phyloP scores from a whole-genome alignment of 768 basidiomycete genomes.

The Naganishia antarctica region DNA sequence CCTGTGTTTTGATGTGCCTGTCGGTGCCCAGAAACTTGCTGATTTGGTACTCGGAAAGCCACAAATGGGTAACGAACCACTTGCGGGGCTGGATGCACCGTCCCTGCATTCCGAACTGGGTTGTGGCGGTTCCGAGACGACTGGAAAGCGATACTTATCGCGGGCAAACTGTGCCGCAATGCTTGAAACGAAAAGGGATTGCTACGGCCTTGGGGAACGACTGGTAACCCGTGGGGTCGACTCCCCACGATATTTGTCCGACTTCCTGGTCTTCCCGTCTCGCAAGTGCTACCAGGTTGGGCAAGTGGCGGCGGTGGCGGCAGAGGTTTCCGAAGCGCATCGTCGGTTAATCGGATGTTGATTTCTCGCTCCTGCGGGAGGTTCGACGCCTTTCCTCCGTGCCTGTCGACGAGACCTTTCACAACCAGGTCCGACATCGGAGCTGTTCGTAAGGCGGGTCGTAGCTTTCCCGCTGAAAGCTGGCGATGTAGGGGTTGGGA shows the following conservation, averaged over 20 bases:
- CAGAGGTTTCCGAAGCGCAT: neutral
- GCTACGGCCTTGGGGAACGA: neutral
- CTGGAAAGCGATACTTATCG: neutral
- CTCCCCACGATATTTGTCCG: too few relatives aligned
- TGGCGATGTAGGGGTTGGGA: constrained; percentile 1
- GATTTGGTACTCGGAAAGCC: neutral
- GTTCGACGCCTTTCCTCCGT: too few relatives aligned
- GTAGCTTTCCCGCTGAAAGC: neutral
- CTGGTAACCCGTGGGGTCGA: neutral
- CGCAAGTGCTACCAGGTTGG: neutral
- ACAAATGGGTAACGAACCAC: neutral
- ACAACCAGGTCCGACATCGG: neutral
- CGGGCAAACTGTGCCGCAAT: constrained; percentile 4
- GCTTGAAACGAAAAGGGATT: neutral
- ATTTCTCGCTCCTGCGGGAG: neutral
- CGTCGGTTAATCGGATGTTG: neutral
- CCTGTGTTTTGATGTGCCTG: neutral
- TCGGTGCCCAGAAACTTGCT: neutral
- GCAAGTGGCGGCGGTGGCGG: neutral
- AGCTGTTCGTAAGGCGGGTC: constrained; percentile 1
- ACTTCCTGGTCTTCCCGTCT: too few relatives aligned
- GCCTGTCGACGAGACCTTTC: too few relatives aligned
- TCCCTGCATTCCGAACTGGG: neutral
- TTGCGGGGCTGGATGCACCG: neutral
- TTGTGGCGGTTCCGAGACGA: neutral